Percentiles rank a stretch among this genome's conserved stretches.
These are phyloP conservation scores for Chalciporus sp. DNA, from an alignment of 1,284 basidiomycete species.

Conservation along the genomic window DNA sequence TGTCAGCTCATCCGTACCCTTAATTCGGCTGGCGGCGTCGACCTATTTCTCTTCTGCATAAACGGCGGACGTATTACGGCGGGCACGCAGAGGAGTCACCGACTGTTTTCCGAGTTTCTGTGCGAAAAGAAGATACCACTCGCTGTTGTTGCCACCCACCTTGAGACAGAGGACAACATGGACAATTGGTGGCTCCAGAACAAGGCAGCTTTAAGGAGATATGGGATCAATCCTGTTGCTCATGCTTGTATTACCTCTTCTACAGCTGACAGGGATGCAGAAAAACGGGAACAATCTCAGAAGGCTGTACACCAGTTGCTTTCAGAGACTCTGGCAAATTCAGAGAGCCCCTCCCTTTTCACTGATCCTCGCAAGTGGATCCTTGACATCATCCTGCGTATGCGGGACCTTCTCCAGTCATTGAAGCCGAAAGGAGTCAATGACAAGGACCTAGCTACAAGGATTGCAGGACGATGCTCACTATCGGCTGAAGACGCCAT, in stretches of 20 bases:
- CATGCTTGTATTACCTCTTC: no score
- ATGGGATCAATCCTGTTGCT: neutral
- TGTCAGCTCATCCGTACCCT: neutral
- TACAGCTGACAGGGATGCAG: neutral
- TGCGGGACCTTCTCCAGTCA: neutral
- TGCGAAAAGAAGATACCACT: neutral
- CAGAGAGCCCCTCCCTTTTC: neutral
- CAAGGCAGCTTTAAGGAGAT: no score
- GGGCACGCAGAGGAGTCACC: neutral
- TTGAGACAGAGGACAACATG: neutral
- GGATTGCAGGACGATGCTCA: neutral
- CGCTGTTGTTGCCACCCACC: conserved; percentile 1
- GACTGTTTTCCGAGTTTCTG: conserved; percentile 6
- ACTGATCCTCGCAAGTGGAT: neutral
- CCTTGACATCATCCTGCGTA: neutral
- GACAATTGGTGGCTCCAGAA: no score
- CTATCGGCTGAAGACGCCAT: neutral
- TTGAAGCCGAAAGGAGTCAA: no score
- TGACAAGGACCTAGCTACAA: neutral
- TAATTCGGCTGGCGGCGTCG: neutral
- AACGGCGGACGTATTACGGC: neutral
- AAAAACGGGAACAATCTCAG: neutral
- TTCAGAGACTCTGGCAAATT: neutral
- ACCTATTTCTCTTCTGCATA: conserved; percentile 6
- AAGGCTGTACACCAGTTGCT: conserved; percentile 3